Evolutionary conservation across 768 basidiomycete species (phyloP).

Genomic region (Amanita rimosa): DNA sequence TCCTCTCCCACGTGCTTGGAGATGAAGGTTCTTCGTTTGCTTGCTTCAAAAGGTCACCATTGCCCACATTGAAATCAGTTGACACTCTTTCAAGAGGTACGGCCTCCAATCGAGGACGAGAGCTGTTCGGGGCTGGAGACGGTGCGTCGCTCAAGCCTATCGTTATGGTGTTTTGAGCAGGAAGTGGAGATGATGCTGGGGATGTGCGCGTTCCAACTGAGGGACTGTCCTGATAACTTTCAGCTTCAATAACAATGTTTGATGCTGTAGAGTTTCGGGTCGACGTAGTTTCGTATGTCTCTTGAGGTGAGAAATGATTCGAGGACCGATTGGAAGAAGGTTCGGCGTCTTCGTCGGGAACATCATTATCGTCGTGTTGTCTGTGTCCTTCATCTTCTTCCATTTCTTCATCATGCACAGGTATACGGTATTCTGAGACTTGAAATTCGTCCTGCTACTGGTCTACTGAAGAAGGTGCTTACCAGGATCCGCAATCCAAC

Average conservation of each 20-base stretch:
- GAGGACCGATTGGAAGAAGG: conserved; percentile 43
- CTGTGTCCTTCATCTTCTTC: conserved; percentile 44
- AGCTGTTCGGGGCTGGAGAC: conserved; percentile 35
- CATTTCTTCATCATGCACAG: conserved; percentile 47
- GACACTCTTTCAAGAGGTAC: conserved; percentile 42
- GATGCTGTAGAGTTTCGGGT: conserved; percentile 46
- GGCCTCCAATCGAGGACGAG: conserved; percentile 50
- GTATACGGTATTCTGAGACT: conserved; percentile 55
- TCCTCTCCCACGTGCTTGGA: conserved; percentile 59
- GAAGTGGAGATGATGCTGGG: conserved; percentile 33
- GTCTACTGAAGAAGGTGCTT: conserved; percentile 14
- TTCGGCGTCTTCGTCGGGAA: conserved; percentile 28
- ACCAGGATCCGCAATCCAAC: conserved; percentile 74
- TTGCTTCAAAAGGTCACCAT: conserved; percentile 39
- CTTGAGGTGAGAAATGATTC: conserved; percentile 31
- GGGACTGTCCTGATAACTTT: conserved; percentile 42
- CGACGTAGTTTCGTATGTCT: conserved; percentile 39
- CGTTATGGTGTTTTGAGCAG: conserved; percentile 26
- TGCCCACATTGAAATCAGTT: conserved; percentile 38
- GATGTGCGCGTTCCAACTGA: conserved; percentile 15
- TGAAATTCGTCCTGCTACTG: background rate
- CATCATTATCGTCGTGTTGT: conserved; percentile 22
- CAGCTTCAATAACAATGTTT: conserved; percentile 51
- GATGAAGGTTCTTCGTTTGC: conserved; percentile 43
- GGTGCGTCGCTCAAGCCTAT: conserved; percentile 34